phyloP scores from a whole-genome alignment of 2,329 filamentous ascomycete species.

The Eutypella sp. region DNA sequence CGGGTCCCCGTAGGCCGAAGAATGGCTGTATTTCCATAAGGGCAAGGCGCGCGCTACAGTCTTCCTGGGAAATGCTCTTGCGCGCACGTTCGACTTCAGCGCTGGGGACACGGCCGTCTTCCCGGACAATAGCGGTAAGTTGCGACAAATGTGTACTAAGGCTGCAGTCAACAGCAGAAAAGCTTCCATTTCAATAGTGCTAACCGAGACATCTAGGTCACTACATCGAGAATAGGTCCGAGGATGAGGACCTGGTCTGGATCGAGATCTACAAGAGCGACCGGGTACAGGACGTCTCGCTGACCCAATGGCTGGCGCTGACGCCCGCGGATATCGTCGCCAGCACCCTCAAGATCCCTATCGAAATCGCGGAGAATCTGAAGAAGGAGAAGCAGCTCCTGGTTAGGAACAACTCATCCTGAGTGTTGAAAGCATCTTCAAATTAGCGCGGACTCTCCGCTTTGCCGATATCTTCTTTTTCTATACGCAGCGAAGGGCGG shows the following conservation, averaged over 20 bases:
- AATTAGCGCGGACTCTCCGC: no score
- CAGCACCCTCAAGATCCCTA: conserved; percentile 52
- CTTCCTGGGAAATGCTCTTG: conserved; percentile 56
- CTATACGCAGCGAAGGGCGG: no score
- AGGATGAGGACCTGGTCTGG: conserved; percentile 60
- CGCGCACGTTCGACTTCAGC: conserved; percentile 62
- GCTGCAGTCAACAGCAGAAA: background rate
- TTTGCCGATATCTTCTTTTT: no score
- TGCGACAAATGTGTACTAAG: background rate
- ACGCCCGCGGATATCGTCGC: conserved; percentile 60
- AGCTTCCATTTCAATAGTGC: background rate
- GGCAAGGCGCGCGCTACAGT: conserved; percentile 58
- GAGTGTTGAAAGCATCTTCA: no score
- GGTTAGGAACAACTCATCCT: conserved; percentile 22
- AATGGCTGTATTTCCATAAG: conserved; percentile 67
- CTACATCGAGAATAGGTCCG: conserved; percentile 64
- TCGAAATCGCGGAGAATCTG: conserved; percentile 50
- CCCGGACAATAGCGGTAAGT: conserved; percentile 56
- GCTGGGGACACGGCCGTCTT: conserved; percentile 66
- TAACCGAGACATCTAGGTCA: conserved; percentile 36
- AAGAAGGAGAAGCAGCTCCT: conserved; percentile 62
- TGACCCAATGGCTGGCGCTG: conserved; percentile 65
- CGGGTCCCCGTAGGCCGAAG: conserved; percentile 62
- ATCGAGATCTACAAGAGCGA: conserved; percentile 67
- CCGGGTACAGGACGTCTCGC: conserved; percentile 59